Evolutionary conservation across 352 stramenopile genomes (phyloP).

Genomic region (Phytophthora pinifolia): DNA sequence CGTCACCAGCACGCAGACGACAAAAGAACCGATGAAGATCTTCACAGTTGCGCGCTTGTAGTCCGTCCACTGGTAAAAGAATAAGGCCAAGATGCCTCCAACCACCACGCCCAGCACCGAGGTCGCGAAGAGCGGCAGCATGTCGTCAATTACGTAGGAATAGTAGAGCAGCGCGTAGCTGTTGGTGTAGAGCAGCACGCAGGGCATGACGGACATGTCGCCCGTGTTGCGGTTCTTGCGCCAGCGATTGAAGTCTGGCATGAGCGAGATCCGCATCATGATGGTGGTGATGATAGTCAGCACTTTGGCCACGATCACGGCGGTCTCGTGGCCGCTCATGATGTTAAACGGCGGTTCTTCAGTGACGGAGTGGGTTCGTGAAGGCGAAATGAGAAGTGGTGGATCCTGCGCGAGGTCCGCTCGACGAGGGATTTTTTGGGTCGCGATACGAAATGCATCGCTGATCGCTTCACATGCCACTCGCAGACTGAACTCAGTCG

Average conservation of each 20-base stretch:
- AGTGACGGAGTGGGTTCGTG: background rate
- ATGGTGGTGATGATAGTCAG: slow-evolving; percentile 30
- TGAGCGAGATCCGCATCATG: slow-evolving; percentile 30
- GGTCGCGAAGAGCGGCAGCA: slow-evolving; percentile 48
- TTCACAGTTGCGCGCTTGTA: slow-evolving; percentile 26
- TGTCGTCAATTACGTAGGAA: slow-evolving; percentile 43
- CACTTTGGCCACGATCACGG: slow-evolving; percentile 25
- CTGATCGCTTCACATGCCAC: no score
- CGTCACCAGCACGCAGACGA: slow-evolving; percentile 27
- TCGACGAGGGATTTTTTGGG: no score
- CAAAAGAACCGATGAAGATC: slow-evolving; percentile 27
- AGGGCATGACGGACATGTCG: slow-evolving; percentile 36
- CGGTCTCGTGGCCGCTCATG: slow-evolving; percentile 14
- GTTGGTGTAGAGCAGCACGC: slow-evolving; percentile 32
- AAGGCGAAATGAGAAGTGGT: slow-evolving; percentile 16
- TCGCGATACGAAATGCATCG: no score
- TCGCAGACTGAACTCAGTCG: no score
- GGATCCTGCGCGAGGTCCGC: background rate
- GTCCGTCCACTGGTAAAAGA: slow-evolving; percentile 43
- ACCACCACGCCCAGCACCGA: slow-evolving; percentile 38
- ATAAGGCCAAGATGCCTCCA: slow-evolving; percentile 34
- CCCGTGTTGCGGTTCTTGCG: slow-evolving; percentile 30
- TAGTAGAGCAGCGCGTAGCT: slow-evolving; percentile 40
- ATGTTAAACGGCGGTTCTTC: slow-evolving; percentile 3
- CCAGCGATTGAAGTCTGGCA: slow-evolving; percentile 40